Percentiles rank a stretch among this genome's conserved stretches.
phyloP scores from a whole-genome alignment of 2,329 filamentous ascomycete species.

The Stemphylium lycopersici region DNA sequence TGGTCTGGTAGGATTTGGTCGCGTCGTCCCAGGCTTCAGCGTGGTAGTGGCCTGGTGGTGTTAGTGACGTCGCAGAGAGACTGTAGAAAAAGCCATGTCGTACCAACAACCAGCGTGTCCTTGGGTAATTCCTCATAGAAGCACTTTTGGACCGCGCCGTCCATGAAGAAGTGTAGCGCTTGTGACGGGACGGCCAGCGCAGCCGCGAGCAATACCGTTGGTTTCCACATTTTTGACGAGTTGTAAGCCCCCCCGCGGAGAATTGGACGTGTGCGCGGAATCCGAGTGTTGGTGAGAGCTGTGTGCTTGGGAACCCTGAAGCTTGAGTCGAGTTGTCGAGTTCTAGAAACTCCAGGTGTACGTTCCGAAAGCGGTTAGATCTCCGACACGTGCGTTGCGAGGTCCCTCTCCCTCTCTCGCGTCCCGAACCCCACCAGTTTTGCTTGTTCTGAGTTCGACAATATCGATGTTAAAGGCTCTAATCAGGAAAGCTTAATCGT shows the following conservation, averaged over 20 bases:
- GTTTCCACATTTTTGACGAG: slow-evolving; percentile 41
- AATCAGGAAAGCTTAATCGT: no score
- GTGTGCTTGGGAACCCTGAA: slow-evolving; percentile 29
- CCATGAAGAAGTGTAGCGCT: slow-evolving; percentile 95
- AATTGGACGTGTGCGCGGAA: slow-evolving; percentile 26
- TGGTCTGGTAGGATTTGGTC: slow-evolving; percentile 70
- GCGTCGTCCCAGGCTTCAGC: slow-evolving; percentile 83
- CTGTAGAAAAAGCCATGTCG: slow-evolving; percentile 26
- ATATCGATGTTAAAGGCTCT: no score
- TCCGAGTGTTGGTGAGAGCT: slow-evolving; percentile 24
- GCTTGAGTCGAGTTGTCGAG: slow-evolving; percentile 24
- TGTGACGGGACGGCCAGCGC: slow-evolving; percentile 67
- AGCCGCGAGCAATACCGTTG: slow-evolving; percentile 69
- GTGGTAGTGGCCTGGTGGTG: slow-evolving; percentile 72
- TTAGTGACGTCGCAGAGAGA: slow-evolving; percentile 10
- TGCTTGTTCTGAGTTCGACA: neutral
- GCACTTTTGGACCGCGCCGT: slow-evolving; percentile 84
- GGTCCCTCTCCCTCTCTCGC: no score
- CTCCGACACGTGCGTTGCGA: slow-evolving; percentile 22
- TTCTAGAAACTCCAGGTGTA: slow-evolving; percentile 32
- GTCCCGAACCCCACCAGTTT: neutral
- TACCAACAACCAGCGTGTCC: slow-evolving; percentile 92
- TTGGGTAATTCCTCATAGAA: slow-evolving; percentile 99
- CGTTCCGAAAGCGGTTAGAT: slow-evolving; percentile 30
- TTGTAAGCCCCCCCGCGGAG: slow-evolving; percentile 25